Conservation (phyloP, 2,329 filamentous ascomycete genomes). For the Fusarium duplospermum region DNA sequence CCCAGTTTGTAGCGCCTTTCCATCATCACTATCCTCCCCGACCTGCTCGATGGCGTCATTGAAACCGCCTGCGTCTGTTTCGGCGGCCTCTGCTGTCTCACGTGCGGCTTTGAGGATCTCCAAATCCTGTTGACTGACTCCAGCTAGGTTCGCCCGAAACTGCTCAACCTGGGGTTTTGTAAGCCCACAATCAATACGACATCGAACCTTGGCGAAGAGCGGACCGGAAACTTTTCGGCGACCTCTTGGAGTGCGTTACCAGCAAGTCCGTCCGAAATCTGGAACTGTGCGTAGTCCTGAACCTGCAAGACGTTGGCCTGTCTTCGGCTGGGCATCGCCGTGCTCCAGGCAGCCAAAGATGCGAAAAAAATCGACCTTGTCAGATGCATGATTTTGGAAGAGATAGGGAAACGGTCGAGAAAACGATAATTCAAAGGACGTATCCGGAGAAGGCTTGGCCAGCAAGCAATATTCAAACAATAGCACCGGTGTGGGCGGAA, state of each 20-base stretch:
- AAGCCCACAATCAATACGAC: not conserved
- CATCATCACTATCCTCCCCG: constrained; percentile 52
- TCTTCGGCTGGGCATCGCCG: not conserved
- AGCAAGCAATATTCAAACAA: constrained; percentile 41
- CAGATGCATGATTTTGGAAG: constrained; percentile 2
- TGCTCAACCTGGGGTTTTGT: constrained; percentile 5
- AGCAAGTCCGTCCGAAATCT: constrained; percentile 62
- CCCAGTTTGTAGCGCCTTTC: constrained; percentile 61
- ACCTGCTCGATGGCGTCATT: constrained; percentile 61
- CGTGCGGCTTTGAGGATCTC: constrained; percentile 63
- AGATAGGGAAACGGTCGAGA: not conserved
- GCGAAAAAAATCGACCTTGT: not conserved
- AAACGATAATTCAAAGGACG: not conserved
- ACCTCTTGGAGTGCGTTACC: constrained; percentile 66
- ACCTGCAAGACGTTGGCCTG: constrained; percentile 19
- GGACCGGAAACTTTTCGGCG: constrained; percentile 64
- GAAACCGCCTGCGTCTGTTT: constrained; percentile 58
- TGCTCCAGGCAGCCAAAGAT: not conserved
- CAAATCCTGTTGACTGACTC: constrained; percentile 60
- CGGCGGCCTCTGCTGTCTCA: constrained; percentile 64
- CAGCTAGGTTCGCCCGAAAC: constrained; percentile 53
- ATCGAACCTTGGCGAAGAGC: constrained; percentile 25
- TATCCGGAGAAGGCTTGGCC: not conserved
- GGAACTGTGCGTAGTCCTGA: constrained; percentile 49
- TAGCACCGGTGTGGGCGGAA: not conserved